Percentiles rank a stretch among this genome's conserved stretches.
phyloP scores from a whole-genome alignment of 2,329 filamentous ascomycete species.

The Aspergillus sp. region DNA sequence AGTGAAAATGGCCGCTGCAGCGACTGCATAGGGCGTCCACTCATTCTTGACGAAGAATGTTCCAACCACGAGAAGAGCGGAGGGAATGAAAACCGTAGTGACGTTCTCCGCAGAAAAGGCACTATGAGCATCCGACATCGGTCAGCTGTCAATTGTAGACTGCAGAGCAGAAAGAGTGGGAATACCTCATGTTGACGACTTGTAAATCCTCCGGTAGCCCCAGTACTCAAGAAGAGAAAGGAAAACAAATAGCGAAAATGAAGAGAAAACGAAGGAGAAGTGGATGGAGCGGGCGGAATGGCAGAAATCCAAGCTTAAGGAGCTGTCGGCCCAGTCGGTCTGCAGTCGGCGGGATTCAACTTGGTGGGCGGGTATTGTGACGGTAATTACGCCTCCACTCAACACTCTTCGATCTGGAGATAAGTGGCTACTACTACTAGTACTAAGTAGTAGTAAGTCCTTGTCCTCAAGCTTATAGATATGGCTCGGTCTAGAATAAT shows the following conservation, averaged over 20 bases:
- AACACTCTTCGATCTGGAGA: not conserved
- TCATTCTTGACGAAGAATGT: slow-evolving; percentile 76
- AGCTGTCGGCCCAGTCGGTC: not conserved
- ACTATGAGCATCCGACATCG: slow-evolving; percentile 19
- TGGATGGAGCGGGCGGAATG: slow-evolving; percentile 6
- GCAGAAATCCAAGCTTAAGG: slow-evolving; percentile 6
- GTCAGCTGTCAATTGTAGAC: not conserved
- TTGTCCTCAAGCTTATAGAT: not conserved
- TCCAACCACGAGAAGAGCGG: slow-evolving; percentile 73
- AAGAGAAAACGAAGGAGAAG: slow-evolving; percentile 3
- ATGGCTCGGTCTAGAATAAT: not conserved
- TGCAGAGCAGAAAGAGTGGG: not conserved
- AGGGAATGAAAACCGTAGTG: slow-evolving; percentile 80
- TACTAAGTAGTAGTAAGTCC: not conserved
- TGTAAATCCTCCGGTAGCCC: slow-evolving; percentile 14
- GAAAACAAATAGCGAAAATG: not conserved
- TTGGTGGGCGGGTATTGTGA: slow-evolving; percentile 9
- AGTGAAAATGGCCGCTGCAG: slow-evolving; percentile 65
- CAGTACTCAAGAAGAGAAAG: not conserved
- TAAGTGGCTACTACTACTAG: not conserved
- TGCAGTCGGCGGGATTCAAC: not conserved
- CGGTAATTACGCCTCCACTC: slow-evolving; percentile 6
- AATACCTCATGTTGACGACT: slow-evolving; percentile 31
- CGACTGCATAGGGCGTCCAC: slow-evolving; percentile 69
- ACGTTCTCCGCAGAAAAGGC: slow-evolving; percentile 56